A percentile compares a stretch with the other conserved stretches of the same genome.
Conservation (phyloP, 2,329 filamentous ascomycete genomes). For the Pyrenophora teres region DNA sequence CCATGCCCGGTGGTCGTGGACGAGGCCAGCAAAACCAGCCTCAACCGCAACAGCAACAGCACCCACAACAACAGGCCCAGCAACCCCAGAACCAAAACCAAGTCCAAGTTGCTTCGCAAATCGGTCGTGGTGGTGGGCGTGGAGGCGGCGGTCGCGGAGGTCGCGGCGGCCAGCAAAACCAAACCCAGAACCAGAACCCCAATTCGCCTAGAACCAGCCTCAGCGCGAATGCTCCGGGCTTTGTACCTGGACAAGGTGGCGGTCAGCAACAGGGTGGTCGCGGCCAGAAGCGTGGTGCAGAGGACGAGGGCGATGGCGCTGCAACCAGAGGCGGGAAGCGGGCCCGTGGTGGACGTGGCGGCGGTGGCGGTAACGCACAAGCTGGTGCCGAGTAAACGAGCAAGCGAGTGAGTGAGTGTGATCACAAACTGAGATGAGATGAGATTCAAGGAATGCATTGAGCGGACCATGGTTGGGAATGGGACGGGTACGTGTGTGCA, state of each 20-base stretch:
- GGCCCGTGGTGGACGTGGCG: conserved; percentile 30
- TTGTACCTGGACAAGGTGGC: conserved; percentile 35
- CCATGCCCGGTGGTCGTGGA: conserved; percentile 36
- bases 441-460: too few species aligned
- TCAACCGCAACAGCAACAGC: conserved; percentile 21
- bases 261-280: conserved; percentile 19
- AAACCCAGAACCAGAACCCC: conserved; percentile 24
- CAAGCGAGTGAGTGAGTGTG: too few species aligned
- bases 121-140: conserved; percentile 34
- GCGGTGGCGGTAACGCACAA: conserved; percentile 16
- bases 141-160: conserved; percentile 31
- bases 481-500: too few species aligned
- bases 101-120: conserved; percentile 24
- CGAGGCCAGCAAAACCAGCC: conserved; percentile 20
- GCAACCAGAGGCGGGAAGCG: conserved; percentile 37
- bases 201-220: conserved; percentile 30
- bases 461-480: too few species aligned
- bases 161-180: conserved; percentile 12
- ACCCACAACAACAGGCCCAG: not conserved
- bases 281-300: conserved; percentile 42
- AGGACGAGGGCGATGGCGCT: conserved; percentile 37
- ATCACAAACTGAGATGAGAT: too few species aligned
- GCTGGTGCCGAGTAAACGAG: conserved; percentile 9
- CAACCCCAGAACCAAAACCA: conserved; percentile 9
- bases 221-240: conserved; percentile 44